A percentile compares a stretch with the other conserved stretches of the same genome.
phyloP scores from a whole-genome alignment of 306 rosid species.

The Cyclanthera cordifolia region DNA sequence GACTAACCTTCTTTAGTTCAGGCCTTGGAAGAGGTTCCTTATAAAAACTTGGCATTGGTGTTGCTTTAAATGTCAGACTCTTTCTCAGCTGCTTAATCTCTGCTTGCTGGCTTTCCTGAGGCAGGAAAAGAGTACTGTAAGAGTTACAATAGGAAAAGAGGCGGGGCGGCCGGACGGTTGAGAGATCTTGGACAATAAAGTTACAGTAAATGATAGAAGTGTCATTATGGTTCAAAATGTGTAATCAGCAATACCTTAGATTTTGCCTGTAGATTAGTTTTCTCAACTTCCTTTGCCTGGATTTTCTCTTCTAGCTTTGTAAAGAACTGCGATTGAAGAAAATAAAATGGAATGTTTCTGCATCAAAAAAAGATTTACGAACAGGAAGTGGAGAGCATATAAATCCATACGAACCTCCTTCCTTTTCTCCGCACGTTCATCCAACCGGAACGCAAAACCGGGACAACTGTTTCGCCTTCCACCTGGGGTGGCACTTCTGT shows the following conservation, averaged over 20 bases:
- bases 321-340: slow-evolving; percentile 50
- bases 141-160: not conserved
- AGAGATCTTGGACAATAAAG: not conserved
- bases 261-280: slow-evolving; percentile 54
- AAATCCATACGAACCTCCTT: slow-evolving; percentile 53
- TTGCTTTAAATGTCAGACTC: slow-evolving; percentile 66
- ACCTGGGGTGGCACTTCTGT: slow-evolving; percentile 43
- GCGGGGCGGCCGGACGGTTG: not conserved
- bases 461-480: slow-evolving; percentile 39
- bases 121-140: not conserved
- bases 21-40: slow-evolving; percentile 81
- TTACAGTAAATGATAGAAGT: not conserved
- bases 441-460: slow-evolving; percentile 72
- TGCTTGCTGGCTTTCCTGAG: slow-evolving; percentile 66
- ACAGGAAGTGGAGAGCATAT: not conserved
- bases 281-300: slow-evolving; percentile 88
- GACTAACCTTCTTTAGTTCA: slow-evolving; percentile 75
- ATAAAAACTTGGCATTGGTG: slow-evolving; percentile 91
- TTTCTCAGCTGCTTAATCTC: slow-evolving; percentile 87
- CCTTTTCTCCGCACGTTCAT: slow-evolving; percentile 89
- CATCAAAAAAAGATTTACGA: not conserved
- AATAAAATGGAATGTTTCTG: not conserved
- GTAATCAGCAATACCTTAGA: slow-evolving; percentile 47
- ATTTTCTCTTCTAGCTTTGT: slow-evolving; percentile 85
- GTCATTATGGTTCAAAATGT: not conserved